phyloP scores from a whole-genome alignment of 75 land plant genomes.

The Picea sitchensis region DNA sequence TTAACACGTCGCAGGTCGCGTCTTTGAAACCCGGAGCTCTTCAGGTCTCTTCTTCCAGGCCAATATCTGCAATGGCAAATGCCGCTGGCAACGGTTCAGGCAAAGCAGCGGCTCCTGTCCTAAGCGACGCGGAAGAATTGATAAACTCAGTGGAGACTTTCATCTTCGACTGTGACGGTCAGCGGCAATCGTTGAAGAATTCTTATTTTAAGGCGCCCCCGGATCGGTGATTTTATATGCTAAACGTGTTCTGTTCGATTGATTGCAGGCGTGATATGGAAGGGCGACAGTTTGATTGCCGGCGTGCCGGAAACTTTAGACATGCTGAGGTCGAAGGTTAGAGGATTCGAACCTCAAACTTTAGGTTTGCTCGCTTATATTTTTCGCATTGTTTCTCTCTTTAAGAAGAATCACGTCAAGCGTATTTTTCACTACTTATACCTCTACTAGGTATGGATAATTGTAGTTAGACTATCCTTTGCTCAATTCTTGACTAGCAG shows the following conservation, averaged over 20 bases:
- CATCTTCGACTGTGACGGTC: slow-evolving; percentile 97
- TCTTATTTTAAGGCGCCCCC: neutral
- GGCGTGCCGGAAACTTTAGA: slow-evolving; percentile 98
- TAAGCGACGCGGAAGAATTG: slow-evolving; percentile 69
- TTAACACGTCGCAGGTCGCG: too few species aligned
- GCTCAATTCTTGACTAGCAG: too few species aligned
- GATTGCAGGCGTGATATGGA: slow-evolving; percentile 93
- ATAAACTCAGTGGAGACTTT: slow-evolving; percentile 92
- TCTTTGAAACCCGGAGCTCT: too few species aligned
- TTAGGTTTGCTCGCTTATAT: too few species aligned
- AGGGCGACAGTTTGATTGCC: slow-evolving; percentile 87
- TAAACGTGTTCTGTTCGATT: slow-evolving; percentile 5
- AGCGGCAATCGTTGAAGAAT: neutral
- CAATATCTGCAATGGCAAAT: neutral
- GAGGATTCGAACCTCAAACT: neutral
- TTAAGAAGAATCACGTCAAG: too few species aligned
- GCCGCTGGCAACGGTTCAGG: slow-evolving; percentile 1
- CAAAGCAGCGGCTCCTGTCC: slow-evolving; percentile 46
- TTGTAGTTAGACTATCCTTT: too few species aligned
- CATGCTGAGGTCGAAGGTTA: slow-evolving; percentile 79
- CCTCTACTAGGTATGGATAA: too few species aligned
- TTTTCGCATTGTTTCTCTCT: too few species aligned
- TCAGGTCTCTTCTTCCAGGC: neutral
- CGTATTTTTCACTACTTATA: too few species aligned
- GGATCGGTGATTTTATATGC: neutral